Conservation (phyloP, 305 asterid species). For the Fraxinus xanthoxyloides region DNA sequence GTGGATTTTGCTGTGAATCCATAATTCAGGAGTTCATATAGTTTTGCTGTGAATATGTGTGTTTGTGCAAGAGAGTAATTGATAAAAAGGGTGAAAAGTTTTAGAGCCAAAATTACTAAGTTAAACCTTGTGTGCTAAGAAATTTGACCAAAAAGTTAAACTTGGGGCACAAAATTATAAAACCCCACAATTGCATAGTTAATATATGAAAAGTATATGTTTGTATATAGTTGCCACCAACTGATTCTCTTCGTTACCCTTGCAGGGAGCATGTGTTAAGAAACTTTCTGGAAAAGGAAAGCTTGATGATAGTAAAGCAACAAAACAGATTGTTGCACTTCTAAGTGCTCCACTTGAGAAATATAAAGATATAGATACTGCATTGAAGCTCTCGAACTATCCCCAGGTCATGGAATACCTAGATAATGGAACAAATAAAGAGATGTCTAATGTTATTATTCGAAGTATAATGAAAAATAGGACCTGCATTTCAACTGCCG, state of each 20-base stretch:
- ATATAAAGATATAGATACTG: conserved; percentile 91
- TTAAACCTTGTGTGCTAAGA: background rate
- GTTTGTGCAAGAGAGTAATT: background rate
- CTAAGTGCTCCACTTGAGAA: conserved; percentile 96
- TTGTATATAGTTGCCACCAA: conserved; percentile 17
- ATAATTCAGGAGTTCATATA: background rate
- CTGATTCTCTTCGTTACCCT: conserved; percentile 24
- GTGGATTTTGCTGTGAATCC: background rate
- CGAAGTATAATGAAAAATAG: conserved; percentile 80
- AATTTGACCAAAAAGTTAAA: background rate
- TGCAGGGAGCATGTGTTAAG: conserved; percentile 88
- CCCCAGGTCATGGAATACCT: conserved; percentile 82
- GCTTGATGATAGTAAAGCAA: conserved; percentile 79
- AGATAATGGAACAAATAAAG: conserved; percentile 75
- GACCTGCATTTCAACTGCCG: conserved; percentile 80
- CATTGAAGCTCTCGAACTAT: conserved; percentile 83
- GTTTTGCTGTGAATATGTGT: background rate
- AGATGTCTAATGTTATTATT: conserved; percentile 89
- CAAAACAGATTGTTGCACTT: conserved; percentile 87
- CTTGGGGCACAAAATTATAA: background rate
- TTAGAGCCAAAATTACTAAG: background rate
- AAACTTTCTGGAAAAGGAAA: conserved; percentile 83
- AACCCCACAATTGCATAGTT: background rate
- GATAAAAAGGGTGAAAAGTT: background rate
- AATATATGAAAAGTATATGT: background rate